Evolutionary conservation across 1,284 basidiomycete species (phyloP), one percentile per base, ranked within the genome.

Genomic region (Trichosporon asahii): DNA sequence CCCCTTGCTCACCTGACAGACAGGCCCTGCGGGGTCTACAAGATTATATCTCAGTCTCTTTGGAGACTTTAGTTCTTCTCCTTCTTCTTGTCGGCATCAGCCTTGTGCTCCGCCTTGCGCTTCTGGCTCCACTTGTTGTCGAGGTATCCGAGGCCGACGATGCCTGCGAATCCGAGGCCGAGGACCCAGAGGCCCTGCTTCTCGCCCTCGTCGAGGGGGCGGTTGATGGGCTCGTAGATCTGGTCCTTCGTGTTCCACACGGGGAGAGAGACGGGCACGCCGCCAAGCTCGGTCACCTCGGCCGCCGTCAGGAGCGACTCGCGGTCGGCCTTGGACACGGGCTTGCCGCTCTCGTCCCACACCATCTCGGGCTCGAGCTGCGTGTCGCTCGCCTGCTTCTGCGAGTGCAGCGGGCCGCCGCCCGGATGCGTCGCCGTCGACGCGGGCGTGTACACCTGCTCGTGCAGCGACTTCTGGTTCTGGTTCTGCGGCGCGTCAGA

Each of bases 401-500:
- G 23, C n/a, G 35, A 44, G 76, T 90, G 86, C 1, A 88, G 87
- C 21, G 90, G 90, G 3, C 90, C 90, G 44, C 88, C 90, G 69
- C 85, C 88, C 44, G 84, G 85, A 77, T 90, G 88, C 0, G 89
- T 90, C 25, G 86, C 85, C 4, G 87, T 85, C 7, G 89, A 90
- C 15, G 89, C 88, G 46, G 92, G 88, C 60, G 93, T 89, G 55
- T 92, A 84, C 66, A 95, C 83, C 79, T 90, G 64, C 55, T 65
- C 27, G 64, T 65, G 35, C 35, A 57, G 27, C 35, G 23, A 29
- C 29, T 15, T 37, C 31, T 11, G 14, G 70, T 65, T 67, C 71
- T 4, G 64, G 18, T 21, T 46, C 40, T 18, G 27, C 21, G 9
- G 46, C 72, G 74, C 25, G 25, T 18, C 15, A 37, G 23, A 15